Conservation (phyloP, 768 basidiomycete genomes). For the Suillus cothurnatus region DNA sequence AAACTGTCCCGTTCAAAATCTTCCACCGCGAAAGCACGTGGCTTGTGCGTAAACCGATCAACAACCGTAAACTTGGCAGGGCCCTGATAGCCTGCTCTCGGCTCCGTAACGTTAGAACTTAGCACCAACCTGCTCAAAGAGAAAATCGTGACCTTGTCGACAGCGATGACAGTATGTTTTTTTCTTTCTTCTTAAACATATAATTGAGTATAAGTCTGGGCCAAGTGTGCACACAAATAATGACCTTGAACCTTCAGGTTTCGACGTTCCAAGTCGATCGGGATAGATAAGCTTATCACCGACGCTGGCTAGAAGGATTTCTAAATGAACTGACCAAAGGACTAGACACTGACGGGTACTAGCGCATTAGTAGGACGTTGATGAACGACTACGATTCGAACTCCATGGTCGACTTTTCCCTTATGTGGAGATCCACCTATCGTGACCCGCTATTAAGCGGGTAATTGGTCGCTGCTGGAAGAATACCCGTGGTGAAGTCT, state of each 20-base stretch:
- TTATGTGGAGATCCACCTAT: not conserved
- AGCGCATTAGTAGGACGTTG: not conserved
- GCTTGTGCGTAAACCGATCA: not conserved
- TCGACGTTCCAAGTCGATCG: not conserved
- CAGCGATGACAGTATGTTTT: not conserved
- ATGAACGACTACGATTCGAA: not conserved
- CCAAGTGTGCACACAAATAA: not conserved
- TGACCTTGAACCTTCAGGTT: not conserved
- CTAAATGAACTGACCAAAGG: not conserved
- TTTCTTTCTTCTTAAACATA: not conserved
- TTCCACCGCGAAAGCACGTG: not conserved
- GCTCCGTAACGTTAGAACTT: not conserved
- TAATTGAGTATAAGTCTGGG: not conserved
- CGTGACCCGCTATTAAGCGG: not conserved
- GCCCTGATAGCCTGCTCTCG: not conserved
- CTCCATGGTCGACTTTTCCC: not conserved
- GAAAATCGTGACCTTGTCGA: not conserved
- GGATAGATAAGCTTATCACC: not conserved
- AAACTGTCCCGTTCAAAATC: conserved; percentile 2
- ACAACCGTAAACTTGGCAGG: conserved; percentile 3
- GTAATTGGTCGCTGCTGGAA: too few relatives aligned
- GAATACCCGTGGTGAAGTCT: not conserved
- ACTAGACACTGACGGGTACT: not conserved
- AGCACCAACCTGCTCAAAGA: not conserved
- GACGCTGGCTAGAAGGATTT: not conserved